These are phyloP conservation scores for Dactylellina cionopaga DNA, from an alignment of 2,329 filamentous ascomycete genomes.

Conservation along the genomic window DNA sequence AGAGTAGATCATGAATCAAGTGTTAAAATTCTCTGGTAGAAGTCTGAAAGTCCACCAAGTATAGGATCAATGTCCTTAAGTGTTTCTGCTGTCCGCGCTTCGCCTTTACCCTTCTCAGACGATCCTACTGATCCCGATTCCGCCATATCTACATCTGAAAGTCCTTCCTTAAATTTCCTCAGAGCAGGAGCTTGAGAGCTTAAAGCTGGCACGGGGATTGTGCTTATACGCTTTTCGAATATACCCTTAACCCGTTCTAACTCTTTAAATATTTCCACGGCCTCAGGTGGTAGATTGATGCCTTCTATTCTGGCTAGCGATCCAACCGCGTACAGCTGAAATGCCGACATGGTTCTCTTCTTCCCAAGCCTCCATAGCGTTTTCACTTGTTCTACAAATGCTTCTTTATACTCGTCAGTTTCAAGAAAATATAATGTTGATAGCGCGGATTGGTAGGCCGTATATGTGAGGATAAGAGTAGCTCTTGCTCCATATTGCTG, in stretches of 20 bases:
- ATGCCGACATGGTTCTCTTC: conserved; percentile 27
- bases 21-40: conserved; percentile 37
- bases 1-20: neutral
- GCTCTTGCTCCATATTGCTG: conserved; percentile 33
- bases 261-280: conserved; percentile 11
- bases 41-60: conserved; percentile 38
- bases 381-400: conserved; percentile 35
- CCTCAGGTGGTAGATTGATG: conserved; percentile 27
- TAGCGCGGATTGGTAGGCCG: conserved; percentile 33
- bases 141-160: neutral
- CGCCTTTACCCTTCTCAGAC: neutral
- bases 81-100: conserved; percentile 12
- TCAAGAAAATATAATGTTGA: conserved; percentile 41
- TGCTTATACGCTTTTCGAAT: conserved; percentile 13
- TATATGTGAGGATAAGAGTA: conserved; percentile 31
- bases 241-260: neutral
- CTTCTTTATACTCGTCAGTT: conserved; percentile 15
- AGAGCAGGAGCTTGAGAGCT: conserved; percentile 23
- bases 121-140: neutral
- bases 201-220: conserved; percentile 35
- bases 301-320: conserved; percentile 26
- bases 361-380: conserved; percentile 22
- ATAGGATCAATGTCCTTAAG: conserved; percentile 39
- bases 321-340: conserved; percentile 24
- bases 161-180: conserved; percentile 34